Conservation (phyloP, 208 protist species). For the Acanthamoeba healyi region DNA sequence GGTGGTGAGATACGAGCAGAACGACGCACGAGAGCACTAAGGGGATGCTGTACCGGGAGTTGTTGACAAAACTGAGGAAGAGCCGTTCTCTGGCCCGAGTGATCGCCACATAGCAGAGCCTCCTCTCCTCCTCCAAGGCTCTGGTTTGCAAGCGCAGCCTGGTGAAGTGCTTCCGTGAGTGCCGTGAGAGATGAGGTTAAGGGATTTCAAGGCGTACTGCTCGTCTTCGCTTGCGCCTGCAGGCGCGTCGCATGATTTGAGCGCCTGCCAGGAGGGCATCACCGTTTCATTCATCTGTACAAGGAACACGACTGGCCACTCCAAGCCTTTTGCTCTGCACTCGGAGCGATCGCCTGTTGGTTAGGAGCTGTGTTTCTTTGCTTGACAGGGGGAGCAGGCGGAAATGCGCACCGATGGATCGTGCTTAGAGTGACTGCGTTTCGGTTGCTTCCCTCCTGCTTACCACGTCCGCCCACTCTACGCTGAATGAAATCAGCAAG, state of each 20-base stretch:
- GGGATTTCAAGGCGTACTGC: not conserved
- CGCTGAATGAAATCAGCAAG: not conserved
- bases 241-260: not conserved
- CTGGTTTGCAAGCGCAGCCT: not conserved
- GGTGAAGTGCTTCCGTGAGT: not conserved
- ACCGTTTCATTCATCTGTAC: conserved; percentile 15
- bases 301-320: conserved; percentile 3
- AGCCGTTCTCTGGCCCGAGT: not conserved
- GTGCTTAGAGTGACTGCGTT: not conserved
- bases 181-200: not conserved
- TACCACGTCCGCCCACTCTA: not conserved
- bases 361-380: not conserved
- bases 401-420: not conserved
- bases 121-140: not conserved
- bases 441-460: not conserved
- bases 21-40: no score
- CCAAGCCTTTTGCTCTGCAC: not conserved
- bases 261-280: not conserved
- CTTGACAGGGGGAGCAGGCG: not conserved
- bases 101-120: conserved; percentile 16
- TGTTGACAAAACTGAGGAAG: conserved; percentile 28
- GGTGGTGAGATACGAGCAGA: no score
- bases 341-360: not conserved
- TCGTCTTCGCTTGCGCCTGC: not conserved
- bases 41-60: not conserved